Evolutionary conservation across 331 rosid species (phyloP).

Genomic region (Stylosanthes scabra): DNA sequence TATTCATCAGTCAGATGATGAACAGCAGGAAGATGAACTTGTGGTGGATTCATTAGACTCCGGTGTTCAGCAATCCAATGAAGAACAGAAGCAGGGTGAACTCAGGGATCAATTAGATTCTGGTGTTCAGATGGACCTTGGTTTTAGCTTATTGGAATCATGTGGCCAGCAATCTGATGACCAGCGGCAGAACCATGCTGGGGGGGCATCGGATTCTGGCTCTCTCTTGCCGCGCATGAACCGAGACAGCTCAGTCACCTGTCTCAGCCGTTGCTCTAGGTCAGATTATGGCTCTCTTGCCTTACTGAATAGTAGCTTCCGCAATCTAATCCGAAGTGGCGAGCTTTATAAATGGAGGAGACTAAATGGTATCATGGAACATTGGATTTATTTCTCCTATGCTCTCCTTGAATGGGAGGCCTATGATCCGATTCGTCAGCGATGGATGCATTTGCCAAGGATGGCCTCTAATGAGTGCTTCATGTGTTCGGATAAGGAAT

Average conservation of each 20-base stretch:
- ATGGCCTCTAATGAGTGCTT: constrained; percentile 91
- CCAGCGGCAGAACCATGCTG: constrained; percentile 30
- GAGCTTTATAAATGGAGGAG: constrained; percentile 86
- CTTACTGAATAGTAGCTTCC: constrained; percentile 67
- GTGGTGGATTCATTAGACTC: constrained; percentile 34
- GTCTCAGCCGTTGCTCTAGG: constrained; percentile 85
- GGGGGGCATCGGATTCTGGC: constrained; percentile 51
- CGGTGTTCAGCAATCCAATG: constrained; percentile 5
- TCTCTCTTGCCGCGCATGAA: constrained; percentile 63
- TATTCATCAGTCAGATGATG: neutral
- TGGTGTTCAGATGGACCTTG: constrained; percentile 15
- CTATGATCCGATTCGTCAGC: constrained; percentile 68
- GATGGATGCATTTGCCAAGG: constrained; percentile 93
- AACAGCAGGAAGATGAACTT: constrained; percentile 6
- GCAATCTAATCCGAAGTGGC: constrained; percentile 67
- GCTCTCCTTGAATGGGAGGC: constrained; percentile 93
- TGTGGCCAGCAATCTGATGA: constrained; percentile 39
- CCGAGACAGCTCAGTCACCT: constrained; percentile 77
- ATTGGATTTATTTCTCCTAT: constrained; percentile 91
- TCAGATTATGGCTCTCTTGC: constrained; percentile 86
- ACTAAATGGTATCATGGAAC: constrained; percentile 70
- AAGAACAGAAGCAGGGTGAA: constrained; percentile 17
- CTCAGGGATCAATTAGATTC: constrained; percentile 25
- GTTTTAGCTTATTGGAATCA: constrained; percentile 7
- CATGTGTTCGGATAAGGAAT: constrained; percentile 90